phyloP scores from a whole-genome alignment of 2,329 filamentous ascomycete genomes.

The Beauveria caledonica region DNA sequence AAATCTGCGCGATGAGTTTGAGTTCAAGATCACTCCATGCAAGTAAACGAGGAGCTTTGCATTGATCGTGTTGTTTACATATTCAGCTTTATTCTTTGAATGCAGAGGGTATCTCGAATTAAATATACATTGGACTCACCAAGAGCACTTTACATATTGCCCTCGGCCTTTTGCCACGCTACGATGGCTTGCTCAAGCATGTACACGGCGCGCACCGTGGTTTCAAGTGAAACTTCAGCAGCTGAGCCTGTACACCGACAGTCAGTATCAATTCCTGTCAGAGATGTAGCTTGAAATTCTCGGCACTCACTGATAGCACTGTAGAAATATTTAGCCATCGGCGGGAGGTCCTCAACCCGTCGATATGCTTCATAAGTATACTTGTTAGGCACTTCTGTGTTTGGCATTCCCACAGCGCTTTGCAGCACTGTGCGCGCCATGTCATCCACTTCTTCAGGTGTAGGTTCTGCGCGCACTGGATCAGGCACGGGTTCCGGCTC shows the following conservation, averaged over 20 bases:
- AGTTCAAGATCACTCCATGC: neutral
- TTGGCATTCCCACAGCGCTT: constrained; percentile 10
- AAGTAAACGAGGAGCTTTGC: neutral
- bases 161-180: constrained; percentile 23
- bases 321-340: constrained; percentile 25
- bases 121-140: neutral
- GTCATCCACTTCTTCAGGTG: constrained; percentile 20
- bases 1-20: neutral
- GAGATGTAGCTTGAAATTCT: neutral
- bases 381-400: neutral
- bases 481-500: constrained; percentile 17
- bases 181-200: constrained; percentile 30
- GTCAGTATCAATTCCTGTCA: constrained; percentile 9
- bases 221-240: constrained; percentile 27
- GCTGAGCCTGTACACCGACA: constrained; percentile 19
- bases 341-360: constrained; percentile 23
- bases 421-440: constrained; percentile 17
- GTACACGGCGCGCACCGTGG: constrained; percentile 28
- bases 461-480: constrained; percentile 14
- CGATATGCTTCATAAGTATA: constrained; percentile 24
- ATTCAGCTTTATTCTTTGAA: neutral
- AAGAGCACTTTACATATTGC: neutral
- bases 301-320: constrained; percentile 23
- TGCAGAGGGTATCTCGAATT: constrained; percentile 3
- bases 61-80: neutral